A percentile compares a stretch with the other conserved stretches of the same genome.
These are phyloP conservation scores for Beverwykella pulmonaria DNA, from an alignment of 495 filamentous ascomycete species.

Conservation along the genomic window DNA sequence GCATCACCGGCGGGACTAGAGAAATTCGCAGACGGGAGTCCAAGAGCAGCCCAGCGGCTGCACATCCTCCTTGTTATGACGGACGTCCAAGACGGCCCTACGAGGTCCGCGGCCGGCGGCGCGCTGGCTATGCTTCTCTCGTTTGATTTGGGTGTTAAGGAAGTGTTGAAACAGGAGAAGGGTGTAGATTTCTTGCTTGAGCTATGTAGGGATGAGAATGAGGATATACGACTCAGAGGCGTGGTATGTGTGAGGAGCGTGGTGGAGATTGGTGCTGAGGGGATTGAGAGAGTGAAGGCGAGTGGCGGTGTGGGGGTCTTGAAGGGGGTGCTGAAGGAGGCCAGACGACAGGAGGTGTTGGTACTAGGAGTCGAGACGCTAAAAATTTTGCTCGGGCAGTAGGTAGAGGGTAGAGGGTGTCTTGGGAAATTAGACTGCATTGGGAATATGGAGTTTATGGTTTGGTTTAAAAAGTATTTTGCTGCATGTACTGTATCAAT, in stretches of 20 bases:
- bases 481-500: too few species aligned
- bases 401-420: not conserved
- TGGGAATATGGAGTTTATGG: not conserved
- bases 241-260: slow-evolving; percentile 74
- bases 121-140: slow-evolving; percentile 82
- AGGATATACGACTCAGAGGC: slow-evolving; percentile 68
- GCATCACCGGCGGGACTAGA: slow-evolving; percentile 72
- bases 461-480: too few species aligned
- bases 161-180: slow-evolving; percentile 66
- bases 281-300: slow-evolving; percentile 50
- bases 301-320: slow-evolving; percentile 39
- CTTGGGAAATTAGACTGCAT: not conserved
- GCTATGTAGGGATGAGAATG: slow-evolving; percentile 73
- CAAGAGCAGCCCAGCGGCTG: slow-evolving; percentile 66
- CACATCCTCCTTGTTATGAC: slow-evolving; percentile 84
- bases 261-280: slow-evolving; percentile 53
- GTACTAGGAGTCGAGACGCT: slow-evolving; percentile 31
- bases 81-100: slow-evolving; percentile 78
- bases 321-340: slow-evolving; percentile 36
- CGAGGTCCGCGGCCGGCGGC: slow-evolving; percentile 82
- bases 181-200: slow-evolving; percentile 71
- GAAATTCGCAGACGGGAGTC: slow-evolving; percentile 71
- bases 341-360: slow-evolving; percentile 29
- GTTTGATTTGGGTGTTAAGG: slow-evolving; percentile 70
- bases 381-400: slow-evolving; percentile 32